A percentile compares a stretch with the other conserved stretches of the same genome.
Evolutionary conservation across 176 grass and related monocot species (phyloP).

Genomic region (Oryza meridionalis): DNA sequence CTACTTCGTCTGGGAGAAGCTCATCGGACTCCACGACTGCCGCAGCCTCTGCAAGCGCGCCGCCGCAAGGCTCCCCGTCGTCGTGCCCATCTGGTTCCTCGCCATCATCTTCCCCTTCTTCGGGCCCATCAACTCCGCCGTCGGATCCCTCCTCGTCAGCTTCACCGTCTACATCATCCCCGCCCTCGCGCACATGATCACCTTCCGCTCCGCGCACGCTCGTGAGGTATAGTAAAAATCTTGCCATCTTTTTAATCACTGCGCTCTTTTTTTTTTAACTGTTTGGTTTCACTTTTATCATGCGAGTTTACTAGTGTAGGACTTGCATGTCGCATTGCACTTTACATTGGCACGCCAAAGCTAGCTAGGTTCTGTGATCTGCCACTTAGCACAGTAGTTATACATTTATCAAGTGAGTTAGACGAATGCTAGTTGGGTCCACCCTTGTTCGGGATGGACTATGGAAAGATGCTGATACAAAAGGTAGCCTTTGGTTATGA

Average conservation of each 20-base stretch:
- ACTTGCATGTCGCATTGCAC: background rate
- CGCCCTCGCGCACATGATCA: slow-evolving; percentile 85
- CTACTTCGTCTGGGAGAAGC: slow-evolving; percentile 99
- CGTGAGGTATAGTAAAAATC: slow-evolving; percentile 60
- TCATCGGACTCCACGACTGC: slow-evolving; percentile 95
- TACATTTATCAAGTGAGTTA: slow-evolving; percentile 2
- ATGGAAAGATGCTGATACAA: slow-evolving; percentile 13
- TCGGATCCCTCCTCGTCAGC: slow-evolving; percentile 87
- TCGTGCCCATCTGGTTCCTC: slow-evolving; percentile 98
- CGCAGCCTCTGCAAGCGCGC: slow-evolving; percentile 94
- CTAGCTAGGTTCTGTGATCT: background rate
- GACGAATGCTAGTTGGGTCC: background rate
- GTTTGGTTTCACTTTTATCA: slow-evolving; percentile 3
- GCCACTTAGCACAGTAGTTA: slow-evolving; percentile 28
- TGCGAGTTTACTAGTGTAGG: slow-evolving; percentile 1
- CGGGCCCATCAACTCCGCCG: slow-evolving; percentile 98
- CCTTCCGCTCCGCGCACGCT: slow-evolving; percentile 77
- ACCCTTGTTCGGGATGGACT: background rate
- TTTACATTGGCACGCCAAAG: slow-evolving; percentile 29
- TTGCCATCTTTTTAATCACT: no score
- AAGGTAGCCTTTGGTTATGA: slow-evolving; percentile 23
- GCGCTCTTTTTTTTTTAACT: background rate
- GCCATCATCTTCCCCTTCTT: slow-evolving; percentile 99
- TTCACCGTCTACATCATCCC: slow-evolving; percentile 99
- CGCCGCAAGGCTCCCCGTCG: slow-evolving; percentile 83